phyloP scores from a whole-genome alignment of 495 filamentous ascomycete genomes.

The Letharia columbiana region DNA sequence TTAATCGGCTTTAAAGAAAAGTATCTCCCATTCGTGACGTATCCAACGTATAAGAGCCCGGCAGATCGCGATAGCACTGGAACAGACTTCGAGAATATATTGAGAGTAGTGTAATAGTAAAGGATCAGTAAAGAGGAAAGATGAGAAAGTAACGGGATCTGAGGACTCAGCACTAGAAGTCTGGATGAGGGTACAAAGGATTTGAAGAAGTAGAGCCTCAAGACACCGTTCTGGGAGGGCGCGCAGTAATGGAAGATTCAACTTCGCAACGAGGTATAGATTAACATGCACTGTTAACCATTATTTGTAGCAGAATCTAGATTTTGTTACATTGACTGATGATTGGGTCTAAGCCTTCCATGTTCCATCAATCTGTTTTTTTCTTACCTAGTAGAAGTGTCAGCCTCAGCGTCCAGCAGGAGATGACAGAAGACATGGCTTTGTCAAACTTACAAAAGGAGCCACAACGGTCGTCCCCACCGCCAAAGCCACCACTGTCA shows the following conservation, averaged over 20 bases:
- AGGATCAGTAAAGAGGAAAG: too few relatives aligned
- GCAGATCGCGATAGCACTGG: background rate
- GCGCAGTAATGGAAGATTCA: background rate
- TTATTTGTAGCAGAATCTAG: background rate
- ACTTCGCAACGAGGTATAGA: background rate
- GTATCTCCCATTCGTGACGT: too few relatives aligned
- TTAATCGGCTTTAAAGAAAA: background rate
- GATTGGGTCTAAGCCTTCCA: constrained; percentile 22
- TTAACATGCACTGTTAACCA: background rate
- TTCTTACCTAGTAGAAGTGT: constrained; percentile 22
- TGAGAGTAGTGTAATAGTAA: too few relatives aligned
- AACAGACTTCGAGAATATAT: background rate
- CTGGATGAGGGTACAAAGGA: background rate
- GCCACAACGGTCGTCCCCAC: constrained; percentile 66
- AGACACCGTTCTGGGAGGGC: background rate
- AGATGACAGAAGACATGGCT: constrained; percentile 4
- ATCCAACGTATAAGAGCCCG: background rate
- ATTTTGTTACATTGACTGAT: background rate
- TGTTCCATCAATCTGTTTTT: constrained; percentile 25
- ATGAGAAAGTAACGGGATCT: too few relatives aligned
- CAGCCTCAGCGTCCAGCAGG: background rate
- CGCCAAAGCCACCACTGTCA: constrained; percentile 69
- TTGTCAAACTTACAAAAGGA: constrained; percentile 61
- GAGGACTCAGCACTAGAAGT: too few relatives aligned
- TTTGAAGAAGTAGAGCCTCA: background rate